These are phyloP conservation scores for Suillus tomentosus DNA, from an alignment of 768 basidiomycete genomes.

Conservation along the genomic window DNA sequence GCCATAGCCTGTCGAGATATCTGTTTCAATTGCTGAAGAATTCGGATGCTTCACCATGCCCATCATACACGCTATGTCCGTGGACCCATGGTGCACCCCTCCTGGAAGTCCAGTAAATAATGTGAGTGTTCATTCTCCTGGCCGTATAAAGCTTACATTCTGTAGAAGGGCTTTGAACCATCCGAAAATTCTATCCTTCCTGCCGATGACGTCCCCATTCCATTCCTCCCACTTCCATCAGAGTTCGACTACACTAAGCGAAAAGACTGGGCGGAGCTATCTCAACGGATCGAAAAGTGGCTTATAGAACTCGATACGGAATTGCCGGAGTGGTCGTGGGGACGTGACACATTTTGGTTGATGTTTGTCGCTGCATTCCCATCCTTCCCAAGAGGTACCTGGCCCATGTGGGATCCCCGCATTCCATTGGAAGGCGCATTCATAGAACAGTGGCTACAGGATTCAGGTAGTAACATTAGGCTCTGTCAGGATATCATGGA, in stretches of 20 bases:
- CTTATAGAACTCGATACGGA: not conserved
- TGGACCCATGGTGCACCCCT: not conserved
- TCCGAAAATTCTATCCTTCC: not conserved
- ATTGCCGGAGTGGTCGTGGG: not conserved
- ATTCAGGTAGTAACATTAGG: too few species aligned
- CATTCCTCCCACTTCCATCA: not conserved
- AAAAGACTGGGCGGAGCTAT: slow-evolving; percentile 4
- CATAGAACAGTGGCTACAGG: too few species aligned
- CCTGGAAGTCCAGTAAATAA: not conserved
- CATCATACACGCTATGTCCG: not conserved
- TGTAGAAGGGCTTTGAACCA: not conserved
- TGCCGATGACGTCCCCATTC: not conserved
- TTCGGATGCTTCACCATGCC: not conserved
- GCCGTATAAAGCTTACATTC: not conserved
- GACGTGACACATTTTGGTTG: too few species aligned
- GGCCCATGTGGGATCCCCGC: too few species aligned
- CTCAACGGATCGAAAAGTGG: slow-evolving; percentile 9
- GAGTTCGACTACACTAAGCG: not conserved
- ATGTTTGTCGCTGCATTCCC: too few species aligned
- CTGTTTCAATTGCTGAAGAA: not conserved
- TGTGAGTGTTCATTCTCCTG: not conserved
- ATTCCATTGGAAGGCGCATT: too few species aligned
- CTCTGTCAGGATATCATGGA: too few species aligned
- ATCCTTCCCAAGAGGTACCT: too few species aligned
- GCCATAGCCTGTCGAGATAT: not conserved